Evolutionary conservation across 164 flowering plant genomes (phyloP), one percentile per base, ranked within the genome.

Genomic region (Litsea cubeba): DNA sequence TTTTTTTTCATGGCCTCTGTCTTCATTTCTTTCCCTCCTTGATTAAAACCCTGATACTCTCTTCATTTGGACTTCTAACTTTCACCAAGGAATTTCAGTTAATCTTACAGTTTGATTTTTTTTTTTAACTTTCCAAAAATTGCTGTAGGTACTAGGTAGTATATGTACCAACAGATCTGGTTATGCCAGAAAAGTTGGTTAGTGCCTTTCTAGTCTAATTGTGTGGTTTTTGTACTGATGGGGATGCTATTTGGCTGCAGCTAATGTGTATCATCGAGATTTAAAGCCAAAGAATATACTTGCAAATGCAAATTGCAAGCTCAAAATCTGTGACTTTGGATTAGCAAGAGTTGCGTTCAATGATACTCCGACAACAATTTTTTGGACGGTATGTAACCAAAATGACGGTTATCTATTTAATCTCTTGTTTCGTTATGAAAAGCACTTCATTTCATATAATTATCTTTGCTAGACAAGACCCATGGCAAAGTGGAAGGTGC

Each of bases 261-360:
- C 84, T 32, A 82, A 79, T 73, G 84, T 82, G 54, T 94, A 83
- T 76, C 98, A 94, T 83, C 89, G 98, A 79, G 98, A 94, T 83
- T 74, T 93, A 64, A 93, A 93, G 67, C 98, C 97, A 11, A 93
- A 93, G 83, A 93, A 93, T 75, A 91, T 94, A 76, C 77, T 94
- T 85, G 98, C 97, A 76, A 94, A 94, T 88, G 95, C 97, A 51
- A 89, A 94, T 77, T 94, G 97, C 81, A 94, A 94, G 75, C 91
- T 94, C 49, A 94, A 94, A 81, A 90, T 94, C 18, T 94, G 98
- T 81, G 98, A 94, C 78, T 90, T 94, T 79, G 98, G 98, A 51
- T 82, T 94, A 74, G 98, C 98, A 22, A 87, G 98, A 79, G 98
- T 94, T 66, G 91, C 98, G 23, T 94, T 94, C 80, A 87, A 23